Percentiles rank a stretch among this genome's conserved stretches.
Evolutionary conservation across 139 green algal species (phyloP).

Genomic region (Chlorella sp.): DNA sequence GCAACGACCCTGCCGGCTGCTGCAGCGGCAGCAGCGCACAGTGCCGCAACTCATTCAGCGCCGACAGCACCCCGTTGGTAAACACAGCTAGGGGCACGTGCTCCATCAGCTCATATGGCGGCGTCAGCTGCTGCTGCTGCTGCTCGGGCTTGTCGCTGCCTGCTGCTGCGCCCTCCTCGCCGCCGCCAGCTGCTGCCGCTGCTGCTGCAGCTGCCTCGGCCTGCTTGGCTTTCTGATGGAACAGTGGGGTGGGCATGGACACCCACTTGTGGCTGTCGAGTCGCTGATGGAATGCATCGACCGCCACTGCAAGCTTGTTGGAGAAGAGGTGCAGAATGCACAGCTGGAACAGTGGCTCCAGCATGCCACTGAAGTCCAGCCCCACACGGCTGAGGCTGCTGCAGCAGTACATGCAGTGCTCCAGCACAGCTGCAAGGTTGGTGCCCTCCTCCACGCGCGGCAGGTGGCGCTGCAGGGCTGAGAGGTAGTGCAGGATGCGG

Average conservation of each 20-base stretch:
- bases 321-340: slow-evolving; percentile 56
- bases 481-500: no score
- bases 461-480: no score
- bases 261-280: slow-evolving; percentile 89
- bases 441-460: no score
- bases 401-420: slow-evolving; percentile 95
- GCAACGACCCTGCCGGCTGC: no score
- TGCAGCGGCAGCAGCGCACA: slow-evolving; percentile 76
- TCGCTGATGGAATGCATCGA: slow-evolving; percentile 60
- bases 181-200: no score
- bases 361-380: slow-evolving; percentile 83
- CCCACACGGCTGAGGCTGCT: slow-evolving; percentile 86
- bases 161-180: no score
- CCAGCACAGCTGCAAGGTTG: no score
- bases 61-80: slow-evolving; percentile 79
- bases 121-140: slow-evolving; percentile 32
- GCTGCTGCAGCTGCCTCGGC: no score
- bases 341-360: slow-evolving; percentile 84
- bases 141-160: no score
- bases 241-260: slow-evolving; percentile 59
- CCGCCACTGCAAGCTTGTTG: slow-evolving; percentile 38
- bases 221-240: no score
- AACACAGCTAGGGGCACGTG: slow-evolving; percentile 90
- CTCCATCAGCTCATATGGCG: slow-evolving; percentile 81
- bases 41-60: slow-evolving; percentile 95